Base-by-base conservation (phyloP, 1,284 basidiomycete species). In the Sporisorium sorghi region DNA sequence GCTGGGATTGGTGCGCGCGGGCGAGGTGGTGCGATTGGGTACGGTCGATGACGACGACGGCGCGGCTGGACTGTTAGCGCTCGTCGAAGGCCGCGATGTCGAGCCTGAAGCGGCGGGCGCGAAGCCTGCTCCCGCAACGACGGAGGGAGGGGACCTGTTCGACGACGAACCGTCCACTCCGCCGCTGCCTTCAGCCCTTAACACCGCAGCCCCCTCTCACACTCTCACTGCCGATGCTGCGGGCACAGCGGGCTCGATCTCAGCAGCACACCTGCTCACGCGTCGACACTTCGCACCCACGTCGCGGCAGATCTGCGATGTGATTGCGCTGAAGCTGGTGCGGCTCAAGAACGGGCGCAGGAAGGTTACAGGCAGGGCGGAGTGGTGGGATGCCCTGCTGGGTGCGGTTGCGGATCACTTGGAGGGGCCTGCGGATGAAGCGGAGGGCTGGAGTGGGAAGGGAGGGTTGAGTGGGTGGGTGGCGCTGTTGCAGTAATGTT, bases 141-240 rank as follows among this genome's bases (percentile, higher is more conserved):
- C 21, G 14, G 67, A 35, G 39, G 57, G 33, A 28, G 35, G 15
- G 5, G 65, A 60, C 23, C 21, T 70, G 32, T 70, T 70, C 42
- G 67, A 70, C 47, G 67, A 70, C 43, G 67, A 59, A 26, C 67
- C 67, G 1, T 49, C 61, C 0, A 64, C 67, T 0, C 67, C 61
- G 14, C 67, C 60, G 11, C 49, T 60, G 14, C 52, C 67, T 23
- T 19, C 35, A 24, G 24, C 51, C 42, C 26, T n/a, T 10, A 8
- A 26, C 2, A 2, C 40, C 40, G 35, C 24, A 26, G 26, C 23
- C 8, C 7, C 35, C 26, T 6, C 46, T 15, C 33, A 28, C 19
- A 9, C 50, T n/a, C n/a, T n/a, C 5, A 42, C 30, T 24, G 23
- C 37, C 32, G 11, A 28, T 10, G n/a, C 26, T 3, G 33, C 33